These are phyloP conservation scores for Anthostomella pinea DNA, from an alignment of 2,329 filamentous ascomycete species.

Conservation along the genomic window DNA sequence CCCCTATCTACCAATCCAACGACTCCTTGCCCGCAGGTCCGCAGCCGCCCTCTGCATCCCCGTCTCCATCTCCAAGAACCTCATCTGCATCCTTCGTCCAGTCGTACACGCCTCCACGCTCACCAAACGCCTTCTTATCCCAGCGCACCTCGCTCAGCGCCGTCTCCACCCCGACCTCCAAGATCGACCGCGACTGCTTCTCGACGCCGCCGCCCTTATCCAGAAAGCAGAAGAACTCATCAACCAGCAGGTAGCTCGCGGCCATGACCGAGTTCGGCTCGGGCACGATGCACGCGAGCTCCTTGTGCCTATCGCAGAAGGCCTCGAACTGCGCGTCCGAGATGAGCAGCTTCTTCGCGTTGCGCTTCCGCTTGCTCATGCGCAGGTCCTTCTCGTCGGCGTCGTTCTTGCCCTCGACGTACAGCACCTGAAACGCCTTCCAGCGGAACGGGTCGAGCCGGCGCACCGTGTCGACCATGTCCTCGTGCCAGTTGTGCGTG, in stretches of 20 bases:
- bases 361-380: slow-evolving; percentile 28
- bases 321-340: slow-evolving; percentile 42
- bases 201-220: slow-evolving; percentile 38
- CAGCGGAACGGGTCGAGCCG: slow-evolving; percentile 48
- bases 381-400: slow-evolving; percentile 31
- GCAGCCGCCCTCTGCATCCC: slow-evolving; percentile 9
- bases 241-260: slow-evolving; percentile 48
- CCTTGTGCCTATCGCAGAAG: slow-evolving; percentile 44
- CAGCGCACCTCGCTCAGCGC: slow-evolving; percentile 44
- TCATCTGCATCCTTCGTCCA: slow-evolving; percentile 36
- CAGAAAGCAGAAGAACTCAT: slow-evolving; percentile 50
- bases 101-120: slow-evolving; percentile 48
- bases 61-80: background rate
- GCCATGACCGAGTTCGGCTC: slow-evolving; percentile 51
- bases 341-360: slow-evolving; percentile 44
- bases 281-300: slow-evolving; percentile 42
- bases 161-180: slow-evolving; percentile 45
- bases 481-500: slow-evolving; percentile 46
- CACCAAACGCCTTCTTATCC: slow-evolving; percentile 42
- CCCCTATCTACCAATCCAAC: slow-evolving; percentile 10
- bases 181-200: slow-evolving; percentile 33
- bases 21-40: slow-evolving; percentile 3
- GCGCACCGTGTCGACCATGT: slow-evolving; percentile 41
- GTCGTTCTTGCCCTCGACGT: slow-evolving; percentile 53
- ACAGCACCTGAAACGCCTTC: slow-evolving; percentile 55